Evolutionary conservation across 257 asterid genomes (phyloP).

Genomic region (Apocynum venetum): DNA sequence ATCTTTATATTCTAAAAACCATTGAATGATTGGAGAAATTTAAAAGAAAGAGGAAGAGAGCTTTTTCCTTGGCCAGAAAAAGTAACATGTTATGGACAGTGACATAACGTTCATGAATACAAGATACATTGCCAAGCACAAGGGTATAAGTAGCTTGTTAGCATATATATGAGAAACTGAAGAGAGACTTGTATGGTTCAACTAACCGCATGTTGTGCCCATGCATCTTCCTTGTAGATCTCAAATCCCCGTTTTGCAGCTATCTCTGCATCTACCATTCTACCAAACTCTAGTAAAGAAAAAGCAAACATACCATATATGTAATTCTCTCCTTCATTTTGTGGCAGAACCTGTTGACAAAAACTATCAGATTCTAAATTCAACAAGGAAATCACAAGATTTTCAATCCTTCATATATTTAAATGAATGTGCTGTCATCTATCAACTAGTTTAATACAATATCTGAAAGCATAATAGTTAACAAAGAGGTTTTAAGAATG

Average conservation of each 20-base stretch:
- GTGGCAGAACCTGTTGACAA: conserved; percentile 59
- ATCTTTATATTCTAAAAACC: neutral
- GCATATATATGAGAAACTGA: neutral
- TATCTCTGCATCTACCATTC: conserved; percentile 63
- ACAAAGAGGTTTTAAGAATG: neutral
- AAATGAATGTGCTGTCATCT: neutral
- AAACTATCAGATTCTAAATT: conserved; percentile 4
- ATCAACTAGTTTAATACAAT: neutral
- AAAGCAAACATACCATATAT: conserved; percentile 93
- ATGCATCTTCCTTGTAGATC: conserved; percentile 69
- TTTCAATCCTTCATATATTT: neutral
- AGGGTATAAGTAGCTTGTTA: neutral
- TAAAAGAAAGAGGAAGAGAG: too few species aligned
- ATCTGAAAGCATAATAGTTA: neutral
- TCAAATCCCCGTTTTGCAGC: conserved; percentile 74
- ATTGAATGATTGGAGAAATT: neutral
- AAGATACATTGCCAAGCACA: neutral
- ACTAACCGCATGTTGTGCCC: conserved; percentile 95
- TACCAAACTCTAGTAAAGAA: conserved; percentile 82
- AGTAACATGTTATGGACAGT: neutral
- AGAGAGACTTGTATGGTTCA: conserved; percentile 17
- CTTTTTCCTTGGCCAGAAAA: neutral
- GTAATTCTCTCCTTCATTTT: conserved; percentile 54
- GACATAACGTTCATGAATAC: neutral
- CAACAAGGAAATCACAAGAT: neutral